These are phyloP conservation scores for Ottelia alismoides DNA, from an alignment of 106 monocot genomes.

Conservation along the genomic window DNA sequence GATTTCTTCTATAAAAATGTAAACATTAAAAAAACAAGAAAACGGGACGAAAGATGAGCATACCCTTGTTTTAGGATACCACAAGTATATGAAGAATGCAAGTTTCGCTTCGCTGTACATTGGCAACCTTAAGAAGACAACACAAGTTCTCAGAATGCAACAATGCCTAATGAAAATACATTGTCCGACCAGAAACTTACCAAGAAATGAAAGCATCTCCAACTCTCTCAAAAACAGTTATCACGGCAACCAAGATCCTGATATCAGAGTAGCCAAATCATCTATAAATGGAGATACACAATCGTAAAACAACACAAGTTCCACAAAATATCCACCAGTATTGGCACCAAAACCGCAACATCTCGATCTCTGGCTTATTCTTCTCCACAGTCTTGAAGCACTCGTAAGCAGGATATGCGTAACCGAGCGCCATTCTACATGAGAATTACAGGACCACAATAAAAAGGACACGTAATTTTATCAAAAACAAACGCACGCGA, in stretches of 20 bases:
- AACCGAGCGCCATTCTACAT: slow-evolving; percentile 58
- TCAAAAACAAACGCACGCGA: background rate
- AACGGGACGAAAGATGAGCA: background rate
- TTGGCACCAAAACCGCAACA: slow-evolving; percentile 70
- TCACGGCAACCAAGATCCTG: slow-evolving; percentile 19
- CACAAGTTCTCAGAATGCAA: too few relatives aligned
- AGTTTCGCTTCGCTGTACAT: slow-evolving; percentile 52
- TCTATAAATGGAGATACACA: too few relatives aligned
- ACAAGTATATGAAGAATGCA: slow-evolving; percentile 57
- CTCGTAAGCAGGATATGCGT: slow-evolving; percentile 72
- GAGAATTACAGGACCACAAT: too few relatives aligned
- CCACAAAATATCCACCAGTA: slow-evolving; percentile 70
- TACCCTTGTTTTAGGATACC: slow-evolving; percentile 77
- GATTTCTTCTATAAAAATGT: too few relatives aligned
- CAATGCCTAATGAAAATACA: too few relatives aligned
- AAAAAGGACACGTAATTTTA: too few relatives aligned
- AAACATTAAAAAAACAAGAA: too few relatives aligned
- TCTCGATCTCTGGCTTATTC: slow-evolving; percentile 66
- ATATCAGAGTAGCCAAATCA: too few relatives aligned
- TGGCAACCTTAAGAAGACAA: slow-evolving; percentile 36
- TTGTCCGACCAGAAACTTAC: too few relatives aligned
- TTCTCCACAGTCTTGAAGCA: slow-evolving; percentile 73
- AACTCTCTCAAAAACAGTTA: slow-evolving; percentile 18
- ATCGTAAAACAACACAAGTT: too few relatives aligned
- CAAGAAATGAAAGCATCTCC: slow-evolving; percentile 22